Percentiles rank a stretch among this genome's conserved stretches.
Evolutionary conservation across 257 asterid species (phyloP).

Genomic region (Datura wrightii): DNA sequence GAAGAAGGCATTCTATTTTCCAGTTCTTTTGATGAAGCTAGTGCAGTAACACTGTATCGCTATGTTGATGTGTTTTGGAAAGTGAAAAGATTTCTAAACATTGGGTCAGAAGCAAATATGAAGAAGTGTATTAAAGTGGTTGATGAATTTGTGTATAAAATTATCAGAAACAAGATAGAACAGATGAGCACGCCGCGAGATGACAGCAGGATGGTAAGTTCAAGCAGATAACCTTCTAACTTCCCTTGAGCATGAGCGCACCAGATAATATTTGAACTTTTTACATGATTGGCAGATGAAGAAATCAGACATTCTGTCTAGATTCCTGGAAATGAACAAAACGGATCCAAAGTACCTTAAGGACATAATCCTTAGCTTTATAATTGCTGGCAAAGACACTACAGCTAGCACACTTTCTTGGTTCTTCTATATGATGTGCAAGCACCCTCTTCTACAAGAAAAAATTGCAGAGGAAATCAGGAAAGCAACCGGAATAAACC

Average conservation of each 20-base stretch:
- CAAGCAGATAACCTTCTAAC: slow-evolving; percentile 15
- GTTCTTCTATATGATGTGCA: slow-evolving; percentile 59
- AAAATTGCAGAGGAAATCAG: slow-evolving; percentile 50
- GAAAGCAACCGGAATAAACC: slow-evolving; percentile 38
- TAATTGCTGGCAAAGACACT: slow-evolving; percentile 69
- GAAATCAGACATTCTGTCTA: slow-evolving; percentile 62
- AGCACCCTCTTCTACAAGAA: slow-evolving; percentile 58
- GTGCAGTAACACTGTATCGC: slow-evolving; percentile 53
- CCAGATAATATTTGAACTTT: slow-evolving; percentile 10
- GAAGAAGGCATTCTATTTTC: slow-evolving; percentile 57
- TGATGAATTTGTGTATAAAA: slow-evolving; percentile 55
- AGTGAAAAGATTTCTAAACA: slow-evolving; percentile 48
- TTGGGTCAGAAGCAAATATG: slow-evolving; percentile 60
- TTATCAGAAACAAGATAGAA: slow-evolving; percentile 52
- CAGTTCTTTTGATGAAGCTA: slow-evolving; percentile 60
- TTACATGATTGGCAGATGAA: slow-evolving; percentile 44
- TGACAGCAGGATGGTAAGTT: slow-evolving; percentile 48
- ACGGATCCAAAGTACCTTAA: slow-evolving; percentile 54
- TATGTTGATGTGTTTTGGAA: slow-evolving; percentile 60
- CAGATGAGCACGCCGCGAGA: slow-evolving; percentile 41
- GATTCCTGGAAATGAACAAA: slow-evolving; percentile 50
- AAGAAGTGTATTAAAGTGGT: slow-evolving; percentile 51
- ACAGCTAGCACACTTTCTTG: slow-evolving; percentile 60
- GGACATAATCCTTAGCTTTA: slow-evolving; percentile 62
- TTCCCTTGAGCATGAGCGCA: background rate